A percentile compares a stretch with the other conserved stretches of the same genome.
phyloP scores from a whole-genome alignment of 2,329 filamentous ascomycete species.

The Falciphora oryzae region DNA sequence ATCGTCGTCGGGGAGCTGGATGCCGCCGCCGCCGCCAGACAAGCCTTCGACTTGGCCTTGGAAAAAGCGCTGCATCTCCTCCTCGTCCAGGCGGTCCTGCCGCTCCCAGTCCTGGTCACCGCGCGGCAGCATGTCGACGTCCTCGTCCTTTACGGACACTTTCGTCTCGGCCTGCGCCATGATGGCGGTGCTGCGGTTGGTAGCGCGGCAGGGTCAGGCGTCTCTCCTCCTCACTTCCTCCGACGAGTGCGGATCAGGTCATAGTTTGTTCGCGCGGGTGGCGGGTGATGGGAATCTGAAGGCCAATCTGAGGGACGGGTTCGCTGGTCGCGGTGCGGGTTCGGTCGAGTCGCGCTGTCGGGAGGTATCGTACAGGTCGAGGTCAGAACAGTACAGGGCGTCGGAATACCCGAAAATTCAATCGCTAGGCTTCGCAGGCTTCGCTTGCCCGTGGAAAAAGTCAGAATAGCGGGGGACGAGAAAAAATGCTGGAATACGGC shows the following conservation, averaged over 20 bases:
- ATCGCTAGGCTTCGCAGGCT: neutral
- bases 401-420: neutral
- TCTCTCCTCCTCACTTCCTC: neutral
- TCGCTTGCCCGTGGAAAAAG: neutral
- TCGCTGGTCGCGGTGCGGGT: constrained; percentile 1
- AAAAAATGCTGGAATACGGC: neutral
- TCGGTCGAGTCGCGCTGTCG: neutral
- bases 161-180: neutral
- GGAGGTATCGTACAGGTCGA: neutral
- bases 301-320: neutral
- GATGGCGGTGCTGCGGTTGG: neutral
- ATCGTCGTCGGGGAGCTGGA: constrained; percentile 4
- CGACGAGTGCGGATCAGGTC: constrained; percentile 3
- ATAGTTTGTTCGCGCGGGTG: constrained; percentile 2
- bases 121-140: neutral
- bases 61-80: constrained; percentile 5
- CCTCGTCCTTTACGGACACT: constrained; percentile 1
- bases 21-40: constrained; percentile 2
- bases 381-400: neutral
- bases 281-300: neutral
- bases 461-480: neutral
- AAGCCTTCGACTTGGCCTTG: neutral
- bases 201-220: neutral
- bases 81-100: constrained; percentile 1
- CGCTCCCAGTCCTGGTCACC: constrained; percentile 6